Conservation (phyloP, 768 basidiomycete species). For the Epithele typhae region DNA sequence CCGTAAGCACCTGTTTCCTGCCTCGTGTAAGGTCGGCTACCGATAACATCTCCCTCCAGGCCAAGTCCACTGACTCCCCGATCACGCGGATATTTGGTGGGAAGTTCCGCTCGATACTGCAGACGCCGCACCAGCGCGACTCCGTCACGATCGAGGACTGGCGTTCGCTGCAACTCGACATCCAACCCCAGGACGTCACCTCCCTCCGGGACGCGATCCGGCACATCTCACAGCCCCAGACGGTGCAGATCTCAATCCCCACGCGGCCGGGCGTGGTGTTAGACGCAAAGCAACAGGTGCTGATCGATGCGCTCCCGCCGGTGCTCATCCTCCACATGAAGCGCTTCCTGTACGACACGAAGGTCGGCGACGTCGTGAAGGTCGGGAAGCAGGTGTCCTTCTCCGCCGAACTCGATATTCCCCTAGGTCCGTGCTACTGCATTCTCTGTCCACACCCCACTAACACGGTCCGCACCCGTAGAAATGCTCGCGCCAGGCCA, state of each 20-base stretch:
- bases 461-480: conserved; percentile 18
- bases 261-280: conserved; percentile 52
- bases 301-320: conserved; percentile 79
- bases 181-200: conserved; percentile 73
- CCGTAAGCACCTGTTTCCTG: conserved; percentile 39
- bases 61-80: conserved; percentile 77
- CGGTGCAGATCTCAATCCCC: conserved; percentile 67
- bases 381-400: conserved; percentile 78
- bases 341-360: conserved; percentile 82
- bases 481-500: conserved; percentile 59
- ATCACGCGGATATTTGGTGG: conserved; percentile 93
- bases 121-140: conserved; percentile 79
- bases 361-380: conserved; percentile 77
- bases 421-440: conserved; percentile 41
- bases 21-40: no score
- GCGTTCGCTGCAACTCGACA: conserved; percentile 84
- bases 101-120: conserved; percentile 80
- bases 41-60: conserved; percentile 36
- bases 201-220: conserved; percentile 81
- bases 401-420: conserved; percentile 73
- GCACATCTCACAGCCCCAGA: conserved; percentile 73
- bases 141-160: conserved; percentile 90
- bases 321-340: conserved; percentile 88
- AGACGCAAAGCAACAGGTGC: conserved; percentile 69
- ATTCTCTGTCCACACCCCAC: background rate